These are phyloP conservation scores for Harrya chromipes DNA, from an alignment of 768 basidiomycete genomes.

Conservation along the genomic window DNA sequence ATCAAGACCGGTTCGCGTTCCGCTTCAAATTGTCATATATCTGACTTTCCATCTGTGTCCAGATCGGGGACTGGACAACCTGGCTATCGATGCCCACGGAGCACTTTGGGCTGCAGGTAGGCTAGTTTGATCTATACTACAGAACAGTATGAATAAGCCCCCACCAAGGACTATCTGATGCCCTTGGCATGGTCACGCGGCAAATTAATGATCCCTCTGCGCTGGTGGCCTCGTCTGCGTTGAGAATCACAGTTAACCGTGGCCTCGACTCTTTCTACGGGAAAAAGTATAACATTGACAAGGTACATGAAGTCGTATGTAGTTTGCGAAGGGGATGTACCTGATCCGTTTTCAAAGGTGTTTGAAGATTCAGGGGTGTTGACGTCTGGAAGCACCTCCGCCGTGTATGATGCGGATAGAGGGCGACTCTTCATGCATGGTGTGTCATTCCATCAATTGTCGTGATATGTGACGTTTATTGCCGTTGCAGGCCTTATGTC, in stretches of 20 bases:
- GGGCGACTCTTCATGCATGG: conserved; percentile 57
- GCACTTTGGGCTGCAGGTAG: conserved; percentile 61
- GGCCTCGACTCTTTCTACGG: conserved; percentile 52
- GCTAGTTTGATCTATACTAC: conserved; percentile 5
- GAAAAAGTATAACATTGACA: conserved; percentile 57
- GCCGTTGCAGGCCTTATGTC: conserved; percentile 29
- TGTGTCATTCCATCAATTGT: conserved; percentile 27
- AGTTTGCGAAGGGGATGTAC: neutral
- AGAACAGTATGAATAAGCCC: neutral
- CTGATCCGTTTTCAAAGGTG: conserved; percentile 37
- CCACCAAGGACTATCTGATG: conserved; percentile 42
- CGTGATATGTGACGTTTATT: conserved; percentile 5
- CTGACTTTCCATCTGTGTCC: conserved; percentile 6
- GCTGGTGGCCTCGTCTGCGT: conserved; percentile 45
- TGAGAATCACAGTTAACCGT: conserved; percentile 52
- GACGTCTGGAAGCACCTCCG: conserved; percentile 55
- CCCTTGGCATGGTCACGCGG: conserved; percentile 31
- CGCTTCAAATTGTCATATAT: neutral
- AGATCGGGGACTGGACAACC: conserved; percentile 60
- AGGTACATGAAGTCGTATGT: conserved; percentile 35
- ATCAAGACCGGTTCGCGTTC: conserved; percentile 48
- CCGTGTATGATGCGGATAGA: conserved; percentile 50
- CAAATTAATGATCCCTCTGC: conserved; percentile 43
- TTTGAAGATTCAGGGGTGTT: conserved; percentile 67
- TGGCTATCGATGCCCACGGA: conserved; percentile 56